phyloP scores from a whole-genome alignment of 75 land plant species.

The Sequoia sempervirens region DNA sequence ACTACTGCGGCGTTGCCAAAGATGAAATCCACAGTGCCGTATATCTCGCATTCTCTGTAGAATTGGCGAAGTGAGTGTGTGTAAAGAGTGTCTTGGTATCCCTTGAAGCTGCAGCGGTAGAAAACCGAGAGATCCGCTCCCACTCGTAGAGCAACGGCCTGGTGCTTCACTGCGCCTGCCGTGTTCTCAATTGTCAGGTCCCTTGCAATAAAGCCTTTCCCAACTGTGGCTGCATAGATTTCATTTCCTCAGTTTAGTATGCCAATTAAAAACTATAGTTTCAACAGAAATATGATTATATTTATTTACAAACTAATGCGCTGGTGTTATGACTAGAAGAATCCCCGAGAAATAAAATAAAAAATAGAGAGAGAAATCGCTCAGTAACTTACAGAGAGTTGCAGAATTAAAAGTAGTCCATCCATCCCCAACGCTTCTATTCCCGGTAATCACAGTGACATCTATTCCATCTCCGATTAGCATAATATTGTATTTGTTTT shows the following conservation, averaged over 20 bases:
- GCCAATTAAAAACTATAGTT: no score
- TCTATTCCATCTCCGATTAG: slow-evolving; percentile 70
- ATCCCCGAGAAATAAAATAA: no score
- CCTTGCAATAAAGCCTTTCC: slow-evolving; percentile 41
- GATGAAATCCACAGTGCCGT: slow-evolving; percentile 73
- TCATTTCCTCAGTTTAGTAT: no score
- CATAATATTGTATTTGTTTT: slow-evolving; percentile 41
- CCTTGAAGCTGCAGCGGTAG: slow-evolving; percentile 43
- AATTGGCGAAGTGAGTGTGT: slow-evolving; percentile 59
- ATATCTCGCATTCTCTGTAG: slow-evolving; percentile 60
- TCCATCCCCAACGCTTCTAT: slow-evolving; percentile 46
- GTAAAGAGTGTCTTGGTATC: slow-evolving; percentile 76
- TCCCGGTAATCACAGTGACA: slow-evolving; percentile 64
- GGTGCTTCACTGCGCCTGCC: slow-evolving; percentile 58
- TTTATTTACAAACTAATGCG: no score
- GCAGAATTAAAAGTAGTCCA: slow-evolving; percentile 77
- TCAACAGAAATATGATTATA: no score
- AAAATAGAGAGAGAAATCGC: no score
- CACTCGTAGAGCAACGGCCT: slow-evolving; percentile 59
- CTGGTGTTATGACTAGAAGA: no score
- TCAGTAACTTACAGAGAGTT: slow-evolving; percentile 46
- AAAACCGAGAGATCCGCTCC: slow-evolving; percentile 46
- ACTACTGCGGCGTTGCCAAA: slow-evolving; percentile 70
- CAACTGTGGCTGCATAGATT: slow-evolving; percentile 32
- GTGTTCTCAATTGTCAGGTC: slow-evolving; percentile 53